phyloP scores from a whole-genome alignment of 257 asterid species.

The Lycium ferocissimum region DNA sequence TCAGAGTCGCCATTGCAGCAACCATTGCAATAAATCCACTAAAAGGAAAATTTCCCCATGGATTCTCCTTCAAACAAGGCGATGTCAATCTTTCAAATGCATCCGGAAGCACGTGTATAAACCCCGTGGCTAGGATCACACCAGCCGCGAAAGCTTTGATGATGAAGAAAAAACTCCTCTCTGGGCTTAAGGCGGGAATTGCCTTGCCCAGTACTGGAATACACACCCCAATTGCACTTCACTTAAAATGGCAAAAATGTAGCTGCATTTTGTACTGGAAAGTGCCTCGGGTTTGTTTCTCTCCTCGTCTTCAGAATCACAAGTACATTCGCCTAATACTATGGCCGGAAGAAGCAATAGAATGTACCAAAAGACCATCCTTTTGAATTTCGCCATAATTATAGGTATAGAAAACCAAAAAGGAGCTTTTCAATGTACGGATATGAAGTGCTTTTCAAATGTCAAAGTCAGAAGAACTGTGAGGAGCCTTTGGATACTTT shows the following conservation, averaged over 20 bases:
- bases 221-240: conserved; percentile 42
- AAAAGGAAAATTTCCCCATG: conserved; percentile 41
- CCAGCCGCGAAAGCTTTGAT: conserved; percentile 44
- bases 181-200: conserved; percentile 31
- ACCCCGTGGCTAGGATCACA: conserved; percentile 38
- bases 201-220: conserved; percentile 33
- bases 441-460: not conserved
- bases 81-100: conserved; percentile 36
- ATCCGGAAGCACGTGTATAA: conserved; percentile 39
- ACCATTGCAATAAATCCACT: conserved; percentile 42
- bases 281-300: conserved; percentile 20
- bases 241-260: too few relatives aligned
- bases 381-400: not conserved
- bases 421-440: too few relatives aligned
- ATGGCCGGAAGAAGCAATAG: conserved; percentile 27
- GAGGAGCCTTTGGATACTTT: not conserved
- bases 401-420: not conserved
- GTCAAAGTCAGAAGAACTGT: not conserved
- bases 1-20: conserved; percentile 34
- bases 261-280: conserved; percentile 37
- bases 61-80: conserved; percentile 29
- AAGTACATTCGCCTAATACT: not conserved
- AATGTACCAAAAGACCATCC: not conserved
- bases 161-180: conserved; percentile 36
- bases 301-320: conserved; percentile 21